Conservation (phyloP, 2,329 filamentous ascomycete species). For the Colletotrichum costaricense region DNA sequence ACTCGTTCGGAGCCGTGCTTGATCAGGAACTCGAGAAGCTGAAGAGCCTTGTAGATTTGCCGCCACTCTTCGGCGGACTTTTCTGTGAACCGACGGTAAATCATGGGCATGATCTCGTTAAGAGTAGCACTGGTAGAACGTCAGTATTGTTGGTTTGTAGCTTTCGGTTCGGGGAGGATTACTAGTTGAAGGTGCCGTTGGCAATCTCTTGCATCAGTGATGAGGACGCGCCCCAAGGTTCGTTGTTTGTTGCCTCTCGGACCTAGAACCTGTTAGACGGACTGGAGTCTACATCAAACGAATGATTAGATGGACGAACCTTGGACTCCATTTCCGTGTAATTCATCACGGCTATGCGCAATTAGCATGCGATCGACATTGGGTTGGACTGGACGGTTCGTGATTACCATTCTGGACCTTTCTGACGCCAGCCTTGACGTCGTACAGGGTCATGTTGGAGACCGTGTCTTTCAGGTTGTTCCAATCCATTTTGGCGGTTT, state of each 20-base stretch:
- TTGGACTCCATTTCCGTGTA: conserved; percentile 92
- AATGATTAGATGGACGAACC: conserved; percentile 50
- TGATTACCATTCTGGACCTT: conserved; percentile 94
- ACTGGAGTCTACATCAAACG: conserved; percentile 7
- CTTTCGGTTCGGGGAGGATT: conserved; percentile 36
- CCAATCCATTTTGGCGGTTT: conserved; percentile 77
- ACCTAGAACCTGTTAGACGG: conserved; percentile 66
- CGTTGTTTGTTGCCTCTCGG: conserved; percentile 98
- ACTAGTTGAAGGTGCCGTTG: conserved; percentile 99
- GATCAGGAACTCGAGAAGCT: conserved; percentile 95
- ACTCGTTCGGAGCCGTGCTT: conserved; percentile 98
- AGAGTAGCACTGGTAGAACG: conserved; percentile 78
- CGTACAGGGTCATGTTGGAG: conserved; percentile 92
- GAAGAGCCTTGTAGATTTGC: conserved; percentile 98
- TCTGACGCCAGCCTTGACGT: conserved; percentile 92
- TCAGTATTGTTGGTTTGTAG: conserved; percentile 11
- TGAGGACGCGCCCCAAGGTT: conserved; percentile 91
- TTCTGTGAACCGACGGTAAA: conserved; percentile 98
- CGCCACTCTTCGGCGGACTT: conserved; percentile 98
- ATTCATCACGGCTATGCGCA: conserved; percentile 88
- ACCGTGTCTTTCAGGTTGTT: conserved; percentile 87
- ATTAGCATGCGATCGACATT: conserved; percentile 42
- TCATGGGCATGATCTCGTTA: conserved; percentile 99
- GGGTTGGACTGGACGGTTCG: conserved; percentile 23
- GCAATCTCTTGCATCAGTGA: conserved; percentile 97